Base-by-base conservation (phyloP, 2,329 filamentous ascomycete species). In the Ascochyta pisi region DNA sequence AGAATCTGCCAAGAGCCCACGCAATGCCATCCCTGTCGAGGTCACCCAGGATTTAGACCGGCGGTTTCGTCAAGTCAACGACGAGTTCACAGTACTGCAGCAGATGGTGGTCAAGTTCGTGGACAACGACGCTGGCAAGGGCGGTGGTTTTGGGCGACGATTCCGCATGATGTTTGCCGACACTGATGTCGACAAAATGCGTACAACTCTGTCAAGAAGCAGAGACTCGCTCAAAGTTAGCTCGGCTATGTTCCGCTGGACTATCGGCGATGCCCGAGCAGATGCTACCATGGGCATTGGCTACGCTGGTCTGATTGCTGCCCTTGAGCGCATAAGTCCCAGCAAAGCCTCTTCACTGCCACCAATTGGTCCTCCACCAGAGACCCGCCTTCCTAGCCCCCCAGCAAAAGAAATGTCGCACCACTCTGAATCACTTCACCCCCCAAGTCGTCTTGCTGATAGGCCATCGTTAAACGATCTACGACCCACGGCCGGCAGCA, bases 221-320 rank as follows among this genome's bases (percentile, higher is more conserved):
- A 81, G 84, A 9, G 86, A 89, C 62, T 82, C 84, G 2, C 73
- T 90, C 44, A 83, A 82, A 63, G 86, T 89, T 79, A 88, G 85
- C 66, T 83, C 85, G 7, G 78, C 86, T 40, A 82, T 87, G 64
- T 86, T 89, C 71, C 83, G 87, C 62, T 89, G 86, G 86, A 85
- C 83, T 19, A 77, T 89, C 3, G 86, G 85, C 27, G 70, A 74
- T 23, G 79, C 80, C 19, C 84, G 82, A 67, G 82, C 84, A 15
- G 85, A 88, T 61, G 82, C 82, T 15, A 81, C 85, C 12, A 81
- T 85, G 38, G 86, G 86, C 16, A 88, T 89, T 41, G 88, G 88
- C 39, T 90, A 88, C 66, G 86, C 86, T 1, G 86, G 86, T 4
- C 79, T 90, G 7, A 83, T 85, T 1, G 86, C 87, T 9, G 87